Base-by-base conservation (phyloP, 2,329 filamentous ascomycete species). In the Nemania sp. region DNA sequence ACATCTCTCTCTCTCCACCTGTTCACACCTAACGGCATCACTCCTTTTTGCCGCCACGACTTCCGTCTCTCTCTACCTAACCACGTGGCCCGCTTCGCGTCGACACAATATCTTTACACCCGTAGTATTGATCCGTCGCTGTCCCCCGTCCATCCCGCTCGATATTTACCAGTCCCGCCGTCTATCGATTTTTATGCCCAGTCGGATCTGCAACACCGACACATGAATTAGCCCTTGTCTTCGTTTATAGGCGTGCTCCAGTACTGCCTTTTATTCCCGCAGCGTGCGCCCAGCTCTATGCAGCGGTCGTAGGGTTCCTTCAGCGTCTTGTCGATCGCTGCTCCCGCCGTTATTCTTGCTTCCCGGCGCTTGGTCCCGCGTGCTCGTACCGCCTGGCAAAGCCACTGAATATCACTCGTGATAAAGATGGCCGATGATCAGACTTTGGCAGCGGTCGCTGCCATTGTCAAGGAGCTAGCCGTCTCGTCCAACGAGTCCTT, bases 401-500 rank as follows among this genome's bases (percentile, higher is more conserved):
- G 26, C 11, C 23, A 34, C 39, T 26, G 52, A 42, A 51, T 36
- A 48, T 11, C 23, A 37, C 49, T 6, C 39, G 52, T 49, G 50
- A 61, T 61, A 52, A 67, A 59, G 53, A 80, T 81, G 78, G 76
- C 77, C 61, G 79, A 82, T 70, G 79, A 83, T 64, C 73, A 77
- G 67, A 78, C 77, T 63, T 72, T 84, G 69, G 75, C 73, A 62
- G 80, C 80, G 40, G 76, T 78, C 31, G 76, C 79, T 64, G 75
- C 80, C 65, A 74, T 84, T 61, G 73, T 84, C 61, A 77, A 78
- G 64, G 75, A 73, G 57, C 71, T 84, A 55, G 81, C 80, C 54
- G 68, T 70, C 57, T 74, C 77, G 53, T 68, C 73, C 26, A 73
- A 72, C 58, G 68, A 72, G 43, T 63, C 70, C 33, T 65, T 68